phyloP scores from a whole-genome alignment of 2,329 filamentous ascomycete species.

The Dactylella cylindrospora region DNA sequence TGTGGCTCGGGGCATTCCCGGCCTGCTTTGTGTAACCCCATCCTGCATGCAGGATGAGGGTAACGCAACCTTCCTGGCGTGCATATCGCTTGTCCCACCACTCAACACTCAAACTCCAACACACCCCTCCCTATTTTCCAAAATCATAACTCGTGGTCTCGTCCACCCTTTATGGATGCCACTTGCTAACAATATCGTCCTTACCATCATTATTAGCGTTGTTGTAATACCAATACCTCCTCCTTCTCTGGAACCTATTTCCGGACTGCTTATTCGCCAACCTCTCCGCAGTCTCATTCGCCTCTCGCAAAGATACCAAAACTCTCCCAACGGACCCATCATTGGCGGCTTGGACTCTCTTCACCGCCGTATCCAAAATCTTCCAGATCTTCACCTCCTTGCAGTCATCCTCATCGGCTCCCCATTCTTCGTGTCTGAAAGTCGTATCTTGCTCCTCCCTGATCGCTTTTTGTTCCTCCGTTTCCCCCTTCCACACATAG shows the following conservation, averaged over 20 bases:
- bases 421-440: constrained; percentile 6
- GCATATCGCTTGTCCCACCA: too few species aligned
- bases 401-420: not conserved
- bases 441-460: not conserved
- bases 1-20: too few species aligned
- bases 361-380: constrained; percentile 7
- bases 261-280: constrained; percentile 22
- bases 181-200: constrained; percentile 14
- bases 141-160: constrained; percentile 3
- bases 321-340: not conserved
- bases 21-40: too few species aligned
- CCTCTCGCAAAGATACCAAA: constrained; percentile 31
- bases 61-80: too few species aligned
- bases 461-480: not conserved
- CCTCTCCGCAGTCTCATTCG: constrained; percentile 34
- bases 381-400: constrained; percentile 24
- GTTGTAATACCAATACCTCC: constrained; percentile 2
- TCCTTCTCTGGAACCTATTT: constrained; percentile 4
- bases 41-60: too few species aligned
- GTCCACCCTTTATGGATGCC: constrained; percentile 4
- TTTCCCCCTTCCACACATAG: not conserved
- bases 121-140: not conserved
- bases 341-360: constrained; percentile 1
- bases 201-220: not conserved
- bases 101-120: constrained; percentile 2